Evolutionary conservation across 2,329 filamentous ascomycete genomes (phyloP).

Genomic region (Nothophoma quercina): DNA sequence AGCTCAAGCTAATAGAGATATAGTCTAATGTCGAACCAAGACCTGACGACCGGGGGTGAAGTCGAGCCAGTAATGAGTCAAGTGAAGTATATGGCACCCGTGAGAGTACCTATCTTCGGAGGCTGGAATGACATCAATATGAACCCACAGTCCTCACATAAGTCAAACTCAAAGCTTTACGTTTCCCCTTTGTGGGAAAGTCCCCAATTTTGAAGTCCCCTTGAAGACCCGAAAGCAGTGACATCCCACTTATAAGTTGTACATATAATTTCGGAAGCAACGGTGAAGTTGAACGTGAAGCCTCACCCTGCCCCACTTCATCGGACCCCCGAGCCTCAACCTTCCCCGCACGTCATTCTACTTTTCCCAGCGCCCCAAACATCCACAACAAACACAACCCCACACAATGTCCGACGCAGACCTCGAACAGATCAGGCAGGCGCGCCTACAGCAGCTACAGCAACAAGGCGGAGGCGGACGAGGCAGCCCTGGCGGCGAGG

Average conservation of each 20-base stretch:
- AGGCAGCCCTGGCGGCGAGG: slow-evolving; percentile 54
- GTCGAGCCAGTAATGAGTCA: too few relatives aligned
- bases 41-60: slow-evolving; percentile 1
- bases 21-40: slow-evolving; percentile 13
- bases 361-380: slow-evolving; percentile 8
- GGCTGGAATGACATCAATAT: too few relatives aligned
- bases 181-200: too few relatives aligned
- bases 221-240: too few relatives aligned
- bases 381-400: slow-evolving; percentile 4
- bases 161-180: too few relatives aligned
- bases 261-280: too few relatives aligned
- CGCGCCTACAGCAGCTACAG: slow-evolving; percentile 92
- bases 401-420: slow-evolving; percentile 69
- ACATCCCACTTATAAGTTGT: too few relatives aligned
- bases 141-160: too few relatives aligned
- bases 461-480: slow-evolving; percentile 66
- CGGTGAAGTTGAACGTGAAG: too few relatives aligned
- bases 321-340: slow-evolving; percentile 12
- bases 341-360: slow-evolving; percentile 9
- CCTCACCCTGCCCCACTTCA: slow-evolving; percentile 12
- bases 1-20: not conserved
- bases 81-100: too few relatives aligned
- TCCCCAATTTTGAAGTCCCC: too few relatives aligned
- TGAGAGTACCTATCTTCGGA: too few relatives aligned
- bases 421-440: slow-evolving; percentile 85